phyloP scores from a whole-genome alignment of 306 rosid species.

The Trifolium repens region DNA sequence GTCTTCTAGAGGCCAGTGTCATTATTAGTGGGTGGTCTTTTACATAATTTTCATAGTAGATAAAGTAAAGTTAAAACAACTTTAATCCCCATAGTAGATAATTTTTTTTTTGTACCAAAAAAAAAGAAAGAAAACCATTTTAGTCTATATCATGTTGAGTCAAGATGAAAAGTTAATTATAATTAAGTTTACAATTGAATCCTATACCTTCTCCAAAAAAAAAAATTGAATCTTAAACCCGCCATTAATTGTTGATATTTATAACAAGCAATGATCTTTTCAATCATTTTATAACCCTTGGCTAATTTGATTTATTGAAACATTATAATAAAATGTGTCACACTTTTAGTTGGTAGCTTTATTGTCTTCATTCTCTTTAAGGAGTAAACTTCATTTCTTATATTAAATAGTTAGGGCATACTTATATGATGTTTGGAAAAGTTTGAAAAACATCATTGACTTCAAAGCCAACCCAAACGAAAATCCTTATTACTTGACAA shows the following conservation, averaged over 20 bases:
- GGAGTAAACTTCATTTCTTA: conserved; percentile 16
- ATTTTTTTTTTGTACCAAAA: no score
- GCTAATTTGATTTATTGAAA: conserved; percentile 26
- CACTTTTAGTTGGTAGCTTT: conserved; percentile 33
- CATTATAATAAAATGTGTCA: conserved; percentile 39
- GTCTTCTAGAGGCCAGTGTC: no score
- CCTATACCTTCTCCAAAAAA: not conserved
- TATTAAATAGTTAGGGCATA: conserved; percentile 17
- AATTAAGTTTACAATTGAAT: conserved; percentile 17
- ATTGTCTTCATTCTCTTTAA: conserved; percentile 29
- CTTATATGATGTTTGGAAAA: conserved; percentile 15
- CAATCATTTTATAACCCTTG: conserved; percentile 39
- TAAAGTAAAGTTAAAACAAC: not conserved
- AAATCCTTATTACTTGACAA: conserved; percentile 42
- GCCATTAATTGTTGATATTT: not conserved
- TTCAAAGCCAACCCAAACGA: conserved; percentile 42
- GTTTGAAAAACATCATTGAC: conserved; percentile 46
- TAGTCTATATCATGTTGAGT: conserved; percentile 7
- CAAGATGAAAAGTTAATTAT: conserved; percentile 27
- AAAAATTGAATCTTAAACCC: conserved; percentile 19
- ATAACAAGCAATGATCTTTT: conserved; percentile 13
- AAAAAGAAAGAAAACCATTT: no score
- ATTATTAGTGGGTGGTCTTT: no score
- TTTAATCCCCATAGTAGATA: not conserved
- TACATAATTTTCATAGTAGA: no score